Evolutionary conservation across 495 filamentous ascomycete genomes (phyloP), one percentile per base, ranked within the genome.

Genomic region (Lasiosphaeriaceae sp.): DNA sequence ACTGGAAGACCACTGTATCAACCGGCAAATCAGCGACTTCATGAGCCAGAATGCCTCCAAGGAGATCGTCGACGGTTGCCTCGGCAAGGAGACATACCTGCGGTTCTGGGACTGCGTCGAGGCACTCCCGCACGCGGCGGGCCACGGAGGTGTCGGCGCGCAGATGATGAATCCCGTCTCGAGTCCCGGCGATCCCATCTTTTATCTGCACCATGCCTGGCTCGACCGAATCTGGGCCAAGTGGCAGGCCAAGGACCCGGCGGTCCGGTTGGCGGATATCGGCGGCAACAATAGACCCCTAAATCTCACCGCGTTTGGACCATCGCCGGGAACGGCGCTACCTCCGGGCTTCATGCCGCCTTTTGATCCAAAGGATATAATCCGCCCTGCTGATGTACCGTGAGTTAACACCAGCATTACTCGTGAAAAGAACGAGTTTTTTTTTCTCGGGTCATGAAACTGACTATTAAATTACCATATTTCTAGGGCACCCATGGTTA

Each of bases 121-220:
- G 59, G 55, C 41, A 2, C 50, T 47, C 12, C 74, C 74, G 7
- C 76, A 78, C 47, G 50, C 44, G 0, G 72, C 59, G 8, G 76
- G 76, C 0, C 76, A 79, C 41, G 64, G 60, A 0, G 76, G 70
- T 8, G 59, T 77, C 2, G 65, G 67, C 1, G 72, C 66, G 17
- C 60, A 73, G 70, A 71, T 73, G 71, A 17, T 60, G 7, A 67
- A 71, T 21, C 17, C 58, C 11, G 47, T 63, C 39, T 31, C 58
- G 12, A 66, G 62, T 35, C 70, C 70, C 4, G 70, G 68, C 8
- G 79, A 83, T 50, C 79, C 79, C 24, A 60, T 77, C 0, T 83
- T 83, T 56, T 78, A 73, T 50, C 65, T 82, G 21, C 79, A 83
- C 53, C 79, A 82, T 59, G 68, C 68, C 9, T 77, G 73, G 61